phyloP scores from a whole-genome alignment of 2,329 filamentous ascomycete genomes.

The Uncinocarpus reesii region DNA sequence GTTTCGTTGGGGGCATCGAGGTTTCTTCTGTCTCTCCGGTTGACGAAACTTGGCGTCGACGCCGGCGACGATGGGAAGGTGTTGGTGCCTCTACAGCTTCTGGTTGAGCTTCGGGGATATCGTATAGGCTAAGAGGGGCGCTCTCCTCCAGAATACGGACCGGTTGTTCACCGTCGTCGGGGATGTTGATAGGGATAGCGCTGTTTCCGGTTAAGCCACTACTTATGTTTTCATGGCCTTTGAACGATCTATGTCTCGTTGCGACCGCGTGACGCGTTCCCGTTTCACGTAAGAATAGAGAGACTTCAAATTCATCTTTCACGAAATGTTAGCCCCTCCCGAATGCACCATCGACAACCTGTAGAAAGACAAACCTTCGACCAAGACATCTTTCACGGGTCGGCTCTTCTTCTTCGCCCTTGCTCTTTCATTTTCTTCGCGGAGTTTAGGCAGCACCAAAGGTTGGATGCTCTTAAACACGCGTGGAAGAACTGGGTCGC shows the following conservation, averaged over 20 bases:
- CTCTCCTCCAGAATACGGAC: constrained; percentile 44
- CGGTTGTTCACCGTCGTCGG: constrained; percentile 31
- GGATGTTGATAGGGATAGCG: constrained; percentile 45
- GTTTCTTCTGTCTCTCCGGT: not conserved
- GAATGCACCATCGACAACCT: not conserved
- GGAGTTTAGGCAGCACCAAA: constrained; percentile 77
- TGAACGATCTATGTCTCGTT: constrained; percentile 71
- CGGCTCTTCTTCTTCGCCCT: constrained; percentile 63
- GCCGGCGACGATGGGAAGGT: constrained; percentile 20
- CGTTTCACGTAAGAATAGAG: constrained; percentile 83
- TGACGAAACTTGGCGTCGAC: constrained; percentile 11
- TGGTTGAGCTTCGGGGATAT: constrained; percentile 44
- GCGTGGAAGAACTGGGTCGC: constrained; percentile 64
- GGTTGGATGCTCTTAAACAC: constrained; percentile 79
- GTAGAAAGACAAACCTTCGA: constrained; percentile 50
- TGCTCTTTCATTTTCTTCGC: constrained; percentile 63
- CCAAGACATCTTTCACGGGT: constrained; percentile 76
- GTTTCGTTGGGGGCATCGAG: not conserved
- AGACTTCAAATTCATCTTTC: constrained; percentile 86
- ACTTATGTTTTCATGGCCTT: constrained; percentile 45
- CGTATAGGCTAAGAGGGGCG: constrained; percentile 38
- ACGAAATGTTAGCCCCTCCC: not conserved
- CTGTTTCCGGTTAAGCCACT: constrained; percentile 54
- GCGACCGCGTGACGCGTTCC: constrained; percentile 76
- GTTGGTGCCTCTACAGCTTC: constrained; percentile 15